Base-by-base conservation (phyloP, 345 rosid genomes). In the Murraya koenigii region DNA sequence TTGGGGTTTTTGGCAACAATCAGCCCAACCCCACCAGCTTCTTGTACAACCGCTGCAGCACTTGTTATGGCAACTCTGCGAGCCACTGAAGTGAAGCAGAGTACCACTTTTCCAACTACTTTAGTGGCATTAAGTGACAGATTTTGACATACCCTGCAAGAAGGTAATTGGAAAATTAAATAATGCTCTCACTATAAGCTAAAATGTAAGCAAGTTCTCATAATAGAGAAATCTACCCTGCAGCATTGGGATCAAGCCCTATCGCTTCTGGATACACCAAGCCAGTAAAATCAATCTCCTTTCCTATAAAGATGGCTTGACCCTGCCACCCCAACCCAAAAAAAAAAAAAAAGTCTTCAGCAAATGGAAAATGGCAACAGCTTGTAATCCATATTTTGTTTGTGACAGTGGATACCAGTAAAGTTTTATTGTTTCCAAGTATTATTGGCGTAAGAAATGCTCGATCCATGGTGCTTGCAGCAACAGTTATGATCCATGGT, bases 401-500 rank as follows among this genome's bases (percentile, higher is more conserved):
- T 52, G 58, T 23, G 38, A 8, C 55, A 60, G 4, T 33, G 26
- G 35, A 25, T 76, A 79, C 85, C 82, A 49, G 64, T 20, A 80
- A 28, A 15, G 75, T 70, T 60, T 76, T 63, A 22, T 85, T 84
- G 78, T 83, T 85, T 74, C 91, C 94, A 19, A 90, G 88, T 49
- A 80, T 78, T 61, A 87, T 76, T 52, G 80, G 72, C 1, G 90
- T 76, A 10, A 80, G 82, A 72, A 82, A 88, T 32, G 78, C 71
- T 54, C 92, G 73, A 71, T 91, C 93, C 25, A 90, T 82, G 30
- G 90, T 79, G 25, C 83, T 85, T 7, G 96, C 92, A 0, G 90
- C 93, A 0, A 90, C 92, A 4, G 87, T 86, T 49, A 90, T 71
- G 28, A 89, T 35, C 96, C 93, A 90, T 0, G 92, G 93, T 23